Evolutionary conservation across 208 protist species (phyloP).

Genomic region (Leishmania braziliensis): DNA sequence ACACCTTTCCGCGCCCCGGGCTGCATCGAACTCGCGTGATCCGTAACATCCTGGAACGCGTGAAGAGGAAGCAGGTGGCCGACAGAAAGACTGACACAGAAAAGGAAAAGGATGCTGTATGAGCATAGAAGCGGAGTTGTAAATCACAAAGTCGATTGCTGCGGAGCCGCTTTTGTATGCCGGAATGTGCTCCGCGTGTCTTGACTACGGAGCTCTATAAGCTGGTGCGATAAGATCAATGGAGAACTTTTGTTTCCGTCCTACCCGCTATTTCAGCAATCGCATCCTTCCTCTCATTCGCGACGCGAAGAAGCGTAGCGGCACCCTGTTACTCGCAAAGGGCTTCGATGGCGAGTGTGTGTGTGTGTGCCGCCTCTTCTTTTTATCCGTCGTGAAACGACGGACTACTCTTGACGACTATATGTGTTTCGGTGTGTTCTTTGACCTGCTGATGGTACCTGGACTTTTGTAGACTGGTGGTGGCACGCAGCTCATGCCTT

Average conservation of each 20-base stretch:
- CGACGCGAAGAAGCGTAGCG: not conserved
- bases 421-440: not conserved
- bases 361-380: not conserved
- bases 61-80: not conserved
- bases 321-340: not conserved
- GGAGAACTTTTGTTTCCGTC: not conserved
- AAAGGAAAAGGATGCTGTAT: not conserved
- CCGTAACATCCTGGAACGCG: conserved; percentile 31
- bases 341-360: not conserved
- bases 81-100: not conserved
- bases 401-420: not conserved
- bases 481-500: not conserved
- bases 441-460: not conserved
- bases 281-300: not conserved
- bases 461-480: not conserved
- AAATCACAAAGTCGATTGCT: not conserved
- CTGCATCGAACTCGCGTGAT: conserved; percentile 6
- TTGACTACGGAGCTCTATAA: not conserved
- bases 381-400: not conserved
- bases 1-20: conserved; percentile 37
- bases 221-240: not conserved
- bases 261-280: not conserved
- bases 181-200: not conserved
- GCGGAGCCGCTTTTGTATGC: not conserved
- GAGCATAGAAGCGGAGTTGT: not conserved